A percentile compares a stretch with the other conserved stretches of the same genome.
phyloP scores from a whole-genome alignment of 1,284 basidiomycete species.

The Leccinum pachyderme region DNA sequence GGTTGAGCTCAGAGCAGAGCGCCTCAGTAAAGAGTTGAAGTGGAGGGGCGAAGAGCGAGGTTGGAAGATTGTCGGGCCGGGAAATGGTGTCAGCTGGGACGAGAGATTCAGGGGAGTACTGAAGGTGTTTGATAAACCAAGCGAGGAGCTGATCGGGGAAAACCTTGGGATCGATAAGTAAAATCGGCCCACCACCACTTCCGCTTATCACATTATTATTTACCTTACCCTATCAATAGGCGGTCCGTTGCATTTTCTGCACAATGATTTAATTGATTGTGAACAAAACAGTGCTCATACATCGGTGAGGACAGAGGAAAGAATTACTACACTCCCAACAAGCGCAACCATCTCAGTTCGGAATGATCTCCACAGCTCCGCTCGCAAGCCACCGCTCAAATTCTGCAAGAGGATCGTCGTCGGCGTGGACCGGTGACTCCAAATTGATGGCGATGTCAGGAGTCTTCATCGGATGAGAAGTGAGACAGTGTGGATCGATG shows the following conservation, averaged over 20 bases:
- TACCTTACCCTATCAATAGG: constrained; percentile 1
- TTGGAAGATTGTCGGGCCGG: constrained; percentile 73
- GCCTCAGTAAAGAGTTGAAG: constrained; percentile 81
- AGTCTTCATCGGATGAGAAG: background rate
- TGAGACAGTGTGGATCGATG: background rate
- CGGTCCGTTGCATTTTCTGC: background rate
- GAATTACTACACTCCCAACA: background rate
- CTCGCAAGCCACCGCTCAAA: constrained; percentile 49
- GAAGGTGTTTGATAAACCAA: constrained; percentile 54
- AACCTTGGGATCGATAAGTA: background rate
- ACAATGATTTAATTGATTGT: background rate
- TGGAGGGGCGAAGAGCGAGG: constrained; percentile 80
- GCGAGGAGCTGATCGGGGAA: background rate
- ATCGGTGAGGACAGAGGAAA: background rate
- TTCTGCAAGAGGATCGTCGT: constrained; percentile 42
- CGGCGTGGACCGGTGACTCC: background rate
- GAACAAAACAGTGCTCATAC: background rate
- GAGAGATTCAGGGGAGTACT: constrained; percentile 66
- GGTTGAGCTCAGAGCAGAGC: constrained; percentile 79
- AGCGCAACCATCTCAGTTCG: constrained; percentile 13
- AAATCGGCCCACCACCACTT: background rate
- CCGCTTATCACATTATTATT: background rate
- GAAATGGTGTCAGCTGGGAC: constrained; percentile 72
- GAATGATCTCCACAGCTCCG: constrained; percentile 39
- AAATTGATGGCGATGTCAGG: background rate